A percentile compares a stretch with the other conserved stretches of the same genome.
Evolutionary conservation across 352 stramenopile genomes (phyloP).

Genomic region (Globisporangium apiculatum): DNA sequence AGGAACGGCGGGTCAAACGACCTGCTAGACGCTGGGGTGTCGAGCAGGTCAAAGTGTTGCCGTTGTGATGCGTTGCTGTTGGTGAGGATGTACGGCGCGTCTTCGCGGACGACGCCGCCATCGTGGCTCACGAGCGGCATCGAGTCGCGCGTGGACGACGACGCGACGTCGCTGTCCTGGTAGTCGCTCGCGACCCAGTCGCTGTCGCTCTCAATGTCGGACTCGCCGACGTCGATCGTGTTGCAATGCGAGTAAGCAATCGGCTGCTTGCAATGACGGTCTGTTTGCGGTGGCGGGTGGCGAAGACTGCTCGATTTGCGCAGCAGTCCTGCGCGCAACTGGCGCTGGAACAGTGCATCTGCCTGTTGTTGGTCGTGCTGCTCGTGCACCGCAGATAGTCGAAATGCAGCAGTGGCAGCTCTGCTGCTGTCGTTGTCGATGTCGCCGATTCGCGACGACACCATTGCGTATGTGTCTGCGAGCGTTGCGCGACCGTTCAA

Average conservation of each 20-base stretch:
- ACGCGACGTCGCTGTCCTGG: slow-evolving; percentile 6
- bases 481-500: too few species aligned
- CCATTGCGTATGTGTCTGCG: neutral
- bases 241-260: neutral
- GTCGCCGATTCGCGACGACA: neutral
- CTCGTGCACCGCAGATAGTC: slow-evolving; percentile 1
- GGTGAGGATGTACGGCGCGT: slow-evolving; percentile 7
- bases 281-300: neutral
- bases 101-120: slow-evolving; percentile 14
- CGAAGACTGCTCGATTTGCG: neutral
- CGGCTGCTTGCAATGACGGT: too few species aligned
- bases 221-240: slow-evolving; percentile 5
- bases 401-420: neutral
- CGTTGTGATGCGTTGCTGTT: slow-evolving; percentile 7
- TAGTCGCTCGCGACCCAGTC: slow-evolving; percentile 9
- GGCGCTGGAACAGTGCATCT: neutral
- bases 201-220: slow-evolving; percentile 1
- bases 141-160: slow-evolving; percentile 3
- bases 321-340: too few species aligned
- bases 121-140: slow-evolving; percentile 13
- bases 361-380: neutral
- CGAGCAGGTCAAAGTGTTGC: too few species aligned
- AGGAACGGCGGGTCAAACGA: slow-evolving; percentile 15
- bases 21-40: neutral
- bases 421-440: neutral